phyloP scores from a whole-genome alignment of 2,329 filamentous ascomycete genomes.

The Diaporthe sp. region DNA sequence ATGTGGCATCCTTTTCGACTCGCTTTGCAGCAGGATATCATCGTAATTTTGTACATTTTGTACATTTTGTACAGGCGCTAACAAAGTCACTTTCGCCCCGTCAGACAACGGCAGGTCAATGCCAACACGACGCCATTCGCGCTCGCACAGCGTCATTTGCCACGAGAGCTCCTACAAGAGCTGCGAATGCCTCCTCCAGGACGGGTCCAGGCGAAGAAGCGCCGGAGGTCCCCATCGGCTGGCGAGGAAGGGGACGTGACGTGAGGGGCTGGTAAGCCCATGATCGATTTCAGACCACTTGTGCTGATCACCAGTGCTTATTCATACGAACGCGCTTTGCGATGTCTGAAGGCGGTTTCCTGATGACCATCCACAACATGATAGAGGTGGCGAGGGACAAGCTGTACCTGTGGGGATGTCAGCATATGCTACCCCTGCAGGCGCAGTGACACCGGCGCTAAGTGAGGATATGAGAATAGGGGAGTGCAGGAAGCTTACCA shows the following conservation, averaged over 20 bases:
- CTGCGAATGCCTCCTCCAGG: conserved; percentile 75
- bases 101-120: conserved; percentile 81
- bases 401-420: conserved; percentile 74
- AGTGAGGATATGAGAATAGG: background rate
- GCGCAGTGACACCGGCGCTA: background rate
- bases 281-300: conserved; percentile 36
- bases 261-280: conserved; percentile 39
- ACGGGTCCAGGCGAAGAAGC: conserved; percentile 55
- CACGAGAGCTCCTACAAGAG: conserved; percentile 84
- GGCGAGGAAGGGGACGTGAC: conserved; percentile 55
- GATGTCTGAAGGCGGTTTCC: conserved; percentile 82
- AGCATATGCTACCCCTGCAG: conserved; percentile 17
- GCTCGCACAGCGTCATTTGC: conserved; percentile 84
- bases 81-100: conserved; percentile 36
- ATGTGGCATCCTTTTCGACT: conserved; percentile 49
- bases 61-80: conserved; percentile 25
- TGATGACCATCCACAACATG: conserved; percentile 96
- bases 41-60: conserved; percentile 13
- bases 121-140: conserved; percentile 81
- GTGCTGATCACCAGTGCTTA: conserved; percentile 69
- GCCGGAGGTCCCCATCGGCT: conserved; percentile 47
- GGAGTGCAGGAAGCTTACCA: conserved; percentile 72
- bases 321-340: conserved; percentile 80
- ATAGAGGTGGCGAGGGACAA: conserved; percentile 85
- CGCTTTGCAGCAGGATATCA: conserved; percentile 35